Conservation (phyloP, 1,284 basidiomycete genomes). For the Hymenochaete sp. region DNA sequence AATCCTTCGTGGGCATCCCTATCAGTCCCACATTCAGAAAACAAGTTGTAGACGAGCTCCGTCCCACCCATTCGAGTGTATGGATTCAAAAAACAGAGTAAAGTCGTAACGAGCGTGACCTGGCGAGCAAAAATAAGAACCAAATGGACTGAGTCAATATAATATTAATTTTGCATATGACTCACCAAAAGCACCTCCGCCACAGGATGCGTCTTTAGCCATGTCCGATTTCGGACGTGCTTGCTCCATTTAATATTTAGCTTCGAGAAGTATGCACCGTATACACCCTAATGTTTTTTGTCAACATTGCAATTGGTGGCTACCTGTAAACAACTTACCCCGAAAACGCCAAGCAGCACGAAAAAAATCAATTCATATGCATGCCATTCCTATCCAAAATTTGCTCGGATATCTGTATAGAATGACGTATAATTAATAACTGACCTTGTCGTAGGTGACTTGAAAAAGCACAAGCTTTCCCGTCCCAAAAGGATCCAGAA, state of each 20-base stretch:
- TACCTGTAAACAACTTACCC: constrained; percentile 38
- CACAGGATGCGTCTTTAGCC: constrained; percentile 74
- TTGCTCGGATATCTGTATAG: too few relatives aligned
- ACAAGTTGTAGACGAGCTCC: constrained; percentile 88
- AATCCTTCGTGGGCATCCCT: constrained; percentile 54
- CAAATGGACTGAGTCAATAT: too few relatives aligned
- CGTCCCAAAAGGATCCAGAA: constrained; percentile 88
- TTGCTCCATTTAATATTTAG: constrained; percentile 86
- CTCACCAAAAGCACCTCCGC: constrained; percentile 78
- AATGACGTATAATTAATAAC: constrained; percentile 26
- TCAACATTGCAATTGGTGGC: constrained; percentile 7
- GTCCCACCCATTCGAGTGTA: constrained; percentile 93
- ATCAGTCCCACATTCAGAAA: constrained; percentile 69
- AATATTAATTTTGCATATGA: too few relatives aligned
- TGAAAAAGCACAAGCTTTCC: constrained; percentile 82
- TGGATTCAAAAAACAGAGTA: constrained; percentile 81
- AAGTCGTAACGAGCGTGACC: constrained; percentile 71
- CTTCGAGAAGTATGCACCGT: constrained; percentile 91
- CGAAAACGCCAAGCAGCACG: constrained; percentile 78
- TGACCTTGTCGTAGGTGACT: constrained; percentile 77
- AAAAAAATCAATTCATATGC: constrained; percentile 80
- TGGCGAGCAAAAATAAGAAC: too few relatives aligned
- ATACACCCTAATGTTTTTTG: constrained; percentile 59
- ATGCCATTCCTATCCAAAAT: constrained; percentile 67
- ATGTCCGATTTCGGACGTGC: constrained; percentile 72